Percentiles rank a stretch among this genome's conserved stretches.
Evolutionary conservation across 2,329 filamentous ascomycete species (phyloP).

Genomic region (Arthrobotrys sinensis): DNA sequence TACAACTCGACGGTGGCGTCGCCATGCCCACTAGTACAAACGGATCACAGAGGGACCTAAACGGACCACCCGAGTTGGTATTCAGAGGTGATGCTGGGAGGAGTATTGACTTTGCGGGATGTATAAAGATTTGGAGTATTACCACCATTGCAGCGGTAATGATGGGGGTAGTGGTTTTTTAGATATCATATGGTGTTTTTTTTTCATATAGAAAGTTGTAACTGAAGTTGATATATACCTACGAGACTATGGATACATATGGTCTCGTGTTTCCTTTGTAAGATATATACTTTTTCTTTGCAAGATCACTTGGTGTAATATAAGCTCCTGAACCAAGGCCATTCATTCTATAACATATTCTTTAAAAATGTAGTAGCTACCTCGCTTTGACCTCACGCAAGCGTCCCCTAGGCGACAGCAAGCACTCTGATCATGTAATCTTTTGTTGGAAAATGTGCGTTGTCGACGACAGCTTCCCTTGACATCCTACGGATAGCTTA

Average conservation of each 20-base stretch:
- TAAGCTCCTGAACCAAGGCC: too few species aligned
- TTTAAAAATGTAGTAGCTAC: too few species aligned
- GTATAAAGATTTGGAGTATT: conserved; percentile 9
- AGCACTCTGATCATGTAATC: too few species aligned
- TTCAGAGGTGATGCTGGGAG: conserved; percentile 13
- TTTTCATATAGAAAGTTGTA: background rate
- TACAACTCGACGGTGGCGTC: conserved; percentile 2
- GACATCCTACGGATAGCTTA: too few species aligned
- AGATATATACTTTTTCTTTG: background rate
- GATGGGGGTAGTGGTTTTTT: background rate
- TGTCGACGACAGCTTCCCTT: too few species aligned
- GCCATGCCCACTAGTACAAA: conserved; percentile 1
- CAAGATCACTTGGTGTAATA: too few species aligned
- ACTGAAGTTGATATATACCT: too few species aligned
- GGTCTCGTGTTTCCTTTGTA: background rate
- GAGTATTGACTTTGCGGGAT: background rate
- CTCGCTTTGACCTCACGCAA: too few species aligned
- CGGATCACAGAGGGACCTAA: background rate
- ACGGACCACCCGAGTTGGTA: conserved; percentile 7
- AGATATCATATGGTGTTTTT: background rate
- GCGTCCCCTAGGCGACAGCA: too few species aligned
- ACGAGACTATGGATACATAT: too few species aligned
- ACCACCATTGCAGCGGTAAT: background rate
- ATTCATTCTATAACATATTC: too few species aligned
- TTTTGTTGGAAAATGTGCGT: too few species aligned